Evolutionary conservation across 768 basidiomycete genomes (phyloP).

Genomic region (Hebeloma cylindrosporum): DNA sequence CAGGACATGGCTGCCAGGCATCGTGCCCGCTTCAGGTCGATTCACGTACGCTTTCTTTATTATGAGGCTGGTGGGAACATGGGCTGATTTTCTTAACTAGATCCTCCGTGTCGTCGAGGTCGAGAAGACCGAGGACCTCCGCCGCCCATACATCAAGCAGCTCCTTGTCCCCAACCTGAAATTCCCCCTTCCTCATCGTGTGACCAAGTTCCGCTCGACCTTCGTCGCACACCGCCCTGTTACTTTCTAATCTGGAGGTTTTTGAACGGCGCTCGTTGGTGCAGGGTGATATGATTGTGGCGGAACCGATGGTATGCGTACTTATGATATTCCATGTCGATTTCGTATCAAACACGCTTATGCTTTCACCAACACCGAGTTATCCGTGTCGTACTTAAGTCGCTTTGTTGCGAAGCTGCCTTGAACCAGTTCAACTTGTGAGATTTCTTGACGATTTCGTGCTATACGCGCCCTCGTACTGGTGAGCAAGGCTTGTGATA

Average conservation of each 20-base stretch:
- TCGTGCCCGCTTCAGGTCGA: constrained; percentile 98
- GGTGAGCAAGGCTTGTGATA: no score
- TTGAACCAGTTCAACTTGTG: no score
- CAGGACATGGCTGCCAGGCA: constrained; percentile 99
- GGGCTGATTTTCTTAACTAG: constrained; percentile 37
- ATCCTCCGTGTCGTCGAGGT: constrained; percentile 98
- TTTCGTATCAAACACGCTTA: no score
- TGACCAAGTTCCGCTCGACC: constrained; percentile 73
- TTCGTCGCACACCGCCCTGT: constrained; percentile 77
- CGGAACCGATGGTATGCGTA: no score
- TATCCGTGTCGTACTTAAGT: no score
- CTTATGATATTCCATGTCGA: no score
- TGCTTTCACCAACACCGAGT: no score
- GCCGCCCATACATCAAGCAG: constrained; percentile 98
- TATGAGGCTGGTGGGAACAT: background rate
- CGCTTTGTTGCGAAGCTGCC: no score
- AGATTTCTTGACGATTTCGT: no score
- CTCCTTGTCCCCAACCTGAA: constrained; percentile 86
- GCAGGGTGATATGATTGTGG: no score
- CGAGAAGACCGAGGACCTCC: constrained; percentile 86
- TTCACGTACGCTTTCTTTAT: constrained; percentile 67
- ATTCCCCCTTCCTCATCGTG: constrained; percentile 96
- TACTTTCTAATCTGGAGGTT: constrained; percentile 54
- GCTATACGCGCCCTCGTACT: no score
- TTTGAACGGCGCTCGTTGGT: no score